Evolutionary conservation across 2,329 filamentous ascomycete genomes (phyloP).

Genomic region (Eutypella sp.): DNA sequence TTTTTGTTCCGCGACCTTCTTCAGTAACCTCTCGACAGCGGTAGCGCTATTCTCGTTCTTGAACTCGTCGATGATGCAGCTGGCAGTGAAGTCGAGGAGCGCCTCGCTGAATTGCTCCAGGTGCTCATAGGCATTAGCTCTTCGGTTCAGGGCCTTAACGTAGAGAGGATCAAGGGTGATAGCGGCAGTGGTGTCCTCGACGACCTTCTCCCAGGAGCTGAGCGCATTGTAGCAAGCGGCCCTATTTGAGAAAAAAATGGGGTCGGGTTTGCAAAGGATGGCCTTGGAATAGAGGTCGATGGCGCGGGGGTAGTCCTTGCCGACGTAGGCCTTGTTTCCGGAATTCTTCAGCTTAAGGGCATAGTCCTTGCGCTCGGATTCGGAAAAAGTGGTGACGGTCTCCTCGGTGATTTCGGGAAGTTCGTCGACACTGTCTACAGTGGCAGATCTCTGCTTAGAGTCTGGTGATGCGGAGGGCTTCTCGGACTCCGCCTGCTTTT

Average conservation of each 20-base stretch:
- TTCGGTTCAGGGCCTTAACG: slow-evolving; percentile 93
- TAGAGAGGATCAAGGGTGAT: slow-evolving; percentile 93
- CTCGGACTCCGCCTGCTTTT: slow-evolving; percentile 49
- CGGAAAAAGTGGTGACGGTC: slow-evolving; percentile 46
- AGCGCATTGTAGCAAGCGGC: slow-evolving; percentile 96
- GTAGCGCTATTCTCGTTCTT: slow-evolving; percentile 84
- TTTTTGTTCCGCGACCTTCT: slow-evolving; percentile 95
- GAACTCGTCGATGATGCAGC: slow-evolving; percentile 98
- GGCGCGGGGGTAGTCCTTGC: slow-evolving; percentile 88
- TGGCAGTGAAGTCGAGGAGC: slow-evolving; percentile 94
- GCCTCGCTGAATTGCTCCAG: slow-evolving; percentile 88
- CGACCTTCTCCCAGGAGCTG: slow-evolving; percentile 89
- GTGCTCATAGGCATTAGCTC: slow-evolving; percentile 95
- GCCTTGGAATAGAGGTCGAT: slow-evolving; percentile 95
- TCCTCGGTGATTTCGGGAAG: slow-evolving; percentile 62
- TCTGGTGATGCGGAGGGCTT: slow-evolving; percentile 30
- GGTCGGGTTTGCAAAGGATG: slow-evolving; percentile 93
- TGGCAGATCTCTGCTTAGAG: slow-evolving; percentile 43
- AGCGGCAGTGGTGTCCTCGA: slow-evolving; percentile 93
- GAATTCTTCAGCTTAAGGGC: slow-evolving; percentile 89
- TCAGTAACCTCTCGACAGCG: slow-evolving; percentile 86
- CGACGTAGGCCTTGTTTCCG: slow-evolving; percentile 93
- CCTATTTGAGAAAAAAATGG: slow-evolving; percentile 98
- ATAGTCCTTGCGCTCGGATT: slow-evolving; percentile 75
- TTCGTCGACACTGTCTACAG: slow-evolving; percentile 58